Base-by-base conservation (phyloP, 1,284 basidiomycete species). In the Ganoderma lingzhi region DNA sequence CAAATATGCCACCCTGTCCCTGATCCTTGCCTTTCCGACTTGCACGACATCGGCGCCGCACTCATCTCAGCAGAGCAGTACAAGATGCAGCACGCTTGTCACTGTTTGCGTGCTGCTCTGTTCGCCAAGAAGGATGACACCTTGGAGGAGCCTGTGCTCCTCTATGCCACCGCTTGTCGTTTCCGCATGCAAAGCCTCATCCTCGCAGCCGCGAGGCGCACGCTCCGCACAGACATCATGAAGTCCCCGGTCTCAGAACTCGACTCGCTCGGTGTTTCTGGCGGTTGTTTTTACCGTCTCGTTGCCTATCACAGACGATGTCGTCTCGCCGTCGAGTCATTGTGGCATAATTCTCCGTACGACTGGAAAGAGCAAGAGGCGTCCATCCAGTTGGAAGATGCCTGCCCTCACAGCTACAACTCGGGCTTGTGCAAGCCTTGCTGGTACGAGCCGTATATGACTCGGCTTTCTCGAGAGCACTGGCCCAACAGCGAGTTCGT, bases 1-100 rank as follows among this genome's bases (percentile, higher is more conserved):
- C 72, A 75, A 12, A 69, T 77, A 17, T 76, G 71, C 56, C 77
- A 76, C 41, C 76, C 76, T 6, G 64, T 72, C 42, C 32, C 62
- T 17, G 65, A 73, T 10, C 72, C 74, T 1, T 37, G 37, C 8
- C 14, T 65, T 10, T 67, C 59, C 19, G 65, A 71, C 19, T 48
- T 73, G 30, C 73, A 66, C 30, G 76, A 76, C 28, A 68, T 78
- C 35, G 69, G 79, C n/a, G 69, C 56, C 3, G 74, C 81, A 2
- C 68, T 82, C 23, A 72, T 73, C 32, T 80, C 79, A 0, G 80
- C 80, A 6, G 64, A 76, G 19, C 83, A 84, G 62, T 83, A 84
- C 44, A 72, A 75, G n/a, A 83, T 83, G 79, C 78, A 80, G 56
- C 37, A 63, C 3, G 63, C 63, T 2, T 32, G 55, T 2, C 55